Conservation (phyloP, 495 filamentous ascomycete genomes). For the Aspergillus sclerotiicarbonarius region DNA sequence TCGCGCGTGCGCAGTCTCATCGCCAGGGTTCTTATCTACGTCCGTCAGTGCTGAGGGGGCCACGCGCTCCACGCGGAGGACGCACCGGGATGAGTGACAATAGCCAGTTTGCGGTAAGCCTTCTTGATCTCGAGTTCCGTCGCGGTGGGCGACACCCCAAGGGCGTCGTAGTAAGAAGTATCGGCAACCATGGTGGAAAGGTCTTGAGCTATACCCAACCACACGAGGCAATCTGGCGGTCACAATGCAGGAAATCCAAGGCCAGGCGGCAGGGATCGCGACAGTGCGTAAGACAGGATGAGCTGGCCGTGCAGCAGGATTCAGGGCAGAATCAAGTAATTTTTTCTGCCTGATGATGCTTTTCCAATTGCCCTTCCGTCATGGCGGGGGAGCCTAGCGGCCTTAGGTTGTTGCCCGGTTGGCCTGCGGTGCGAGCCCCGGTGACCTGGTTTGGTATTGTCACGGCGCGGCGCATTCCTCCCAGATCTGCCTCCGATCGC, state of each 20-base stretch:
- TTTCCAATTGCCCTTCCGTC: conserved; percentile 20
- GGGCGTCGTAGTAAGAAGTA: conserved; percentile 84
- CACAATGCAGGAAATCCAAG: background rate
- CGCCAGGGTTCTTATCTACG: conserved; percentile 94
- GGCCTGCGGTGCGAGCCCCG: background rate
- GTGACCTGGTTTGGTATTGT: background rate
- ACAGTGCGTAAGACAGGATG: background rate
- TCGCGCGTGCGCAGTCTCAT: conserved; percentile 86
- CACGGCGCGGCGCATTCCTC: background rate
- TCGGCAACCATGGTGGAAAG: conserved; percentile 70
- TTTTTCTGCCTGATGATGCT: conserved; percentile 28
- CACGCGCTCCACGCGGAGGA: background rate
- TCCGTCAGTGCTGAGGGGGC: conserved; percentile 9
- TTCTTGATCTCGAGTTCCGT: conserved; percentile 98
- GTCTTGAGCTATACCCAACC: conserved; percentile 5
- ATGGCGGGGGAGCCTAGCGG: conserved; percentile 18
- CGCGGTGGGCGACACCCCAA: conserved; percentile 84
- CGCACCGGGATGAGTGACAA: conserved; percentile 69
- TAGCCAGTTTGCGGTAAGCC: conserved; percentile 95
- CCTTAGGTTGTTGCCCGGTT: background rate
- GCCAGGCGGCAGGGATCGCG: background rate
- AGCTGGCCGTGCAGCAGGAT: background rate
- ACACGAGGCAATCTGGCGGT: background rate
- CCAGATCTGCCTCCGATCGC: background rate
- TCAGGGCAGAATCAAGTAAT: conserved; percentile 3